Evolutionary conservation across 2,329 filamentous ascomycete genomes (phyloP).

Genomic region (Botrytis porri): DNA sequence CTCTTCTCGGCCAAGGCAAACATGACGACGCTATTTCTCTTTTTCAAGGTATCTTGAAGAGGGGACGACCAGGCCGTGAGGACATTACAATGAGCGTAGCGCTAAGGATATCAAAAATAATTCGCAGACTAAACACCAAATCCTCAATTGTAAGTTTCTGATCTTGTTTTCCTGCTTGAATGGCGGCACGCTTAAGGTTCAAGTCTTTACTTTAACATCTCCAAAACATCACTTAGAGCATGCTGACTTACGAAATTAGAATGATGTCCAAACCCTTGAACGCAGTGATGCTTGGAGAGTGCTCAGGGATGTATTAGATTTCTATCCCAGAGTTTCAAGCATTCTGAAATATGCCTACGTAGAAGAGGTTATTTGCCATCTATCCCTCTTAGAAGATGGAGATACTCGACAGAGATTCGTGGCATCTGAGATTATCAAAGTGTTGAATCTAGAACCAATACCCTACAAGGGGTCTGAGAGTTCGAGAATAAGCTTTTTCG

Average conservation of each 20-base stretch:
- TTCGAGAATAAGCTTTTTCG: background rate
- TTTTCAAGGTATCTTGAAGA: background rate
- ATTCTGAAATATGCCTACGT: background rate
- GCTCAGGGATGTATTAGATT: background rate
- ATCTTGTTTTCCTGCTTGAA: background rate
- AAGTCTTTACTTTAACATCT: background rate
- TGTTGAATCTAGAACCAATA: background rate
- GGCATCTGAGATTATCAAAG: background rate
- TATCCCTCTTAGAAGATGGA: background rate
- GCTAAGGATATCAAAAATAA: background rate
- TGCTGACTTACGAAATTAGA: background rate
- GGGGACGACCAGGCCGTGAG: background rate
- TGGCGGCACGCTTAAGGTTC: background rate
- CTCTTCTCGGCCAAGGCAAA: background rate
- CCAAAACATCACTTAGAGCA: background rate
- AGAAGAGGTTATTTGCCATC: background rate
- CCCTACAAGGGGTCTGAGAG: background rate
- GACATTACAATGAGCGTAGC: background rate
- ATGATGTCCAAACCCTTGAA: background rate
- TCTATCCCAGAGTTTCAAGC: background rate
- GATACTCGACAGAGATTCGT: background rate
- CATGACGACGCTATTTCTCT: background rate
- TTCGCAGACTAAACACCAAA: background rate
- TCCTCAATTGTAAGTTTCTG: background rate
- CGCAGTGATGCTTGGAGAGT: background rate